phyloP scores from a whole-genome alignment of 345 rosid species.

The Euphorbia tirucalli region DNA sequence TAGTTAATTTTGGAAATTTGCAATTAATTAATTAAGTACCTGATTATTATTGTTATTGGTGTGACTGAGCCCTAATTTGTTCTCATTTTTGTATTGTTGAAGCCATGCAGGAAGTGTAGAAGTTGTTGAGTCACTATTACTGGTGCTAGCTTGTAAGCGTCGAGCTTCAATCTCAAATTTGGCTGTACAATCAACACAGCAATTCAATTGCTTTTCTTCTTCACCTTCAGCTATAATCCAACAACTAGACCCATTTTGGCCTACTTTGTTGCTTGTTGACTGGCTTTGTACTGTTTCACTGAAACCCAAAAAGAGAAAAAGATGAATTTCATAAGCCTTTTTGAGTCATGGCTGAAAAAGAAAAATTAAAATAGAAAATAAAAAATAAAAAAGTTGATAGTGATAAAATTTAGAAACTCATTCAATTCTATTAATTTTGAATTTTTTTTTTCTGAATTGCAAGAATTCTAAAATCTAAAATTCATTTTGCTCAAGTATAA shows the following conservation, averaged over 20 bases:
- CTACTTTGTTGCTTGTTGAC: conserved; percentile 43
- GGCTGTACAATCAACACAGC: conserved; percentile 27
- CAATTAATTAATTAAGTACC: too few relatives aligned
- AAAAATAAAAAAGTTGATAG: too few relatives aligned
- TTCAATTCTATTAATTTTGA: too few relatives aligned
- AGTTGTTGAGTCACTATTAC: conserved; percentile 34
- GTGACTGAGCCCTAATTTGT: conserved; percentile 26
- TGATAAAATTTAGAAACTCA: too few relatives aligned
- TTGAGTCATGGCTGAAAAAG: too few relatives aligned
- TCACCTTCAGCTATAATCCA: conserved; percentile 36
- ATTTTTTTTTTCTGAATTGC: too few relatives aligned
- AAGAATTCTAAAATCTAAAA: too few relatives aligned
- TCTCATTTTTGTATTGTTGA: conserved; percentile 29
- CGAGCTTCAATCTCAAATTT: conserved; percentile 24
- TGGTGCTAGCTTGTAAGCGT: conserved; percentile 24
- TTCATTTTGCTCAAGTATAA: too few relatives aligned
- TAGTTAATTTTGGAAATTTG: too few relatives aligned
- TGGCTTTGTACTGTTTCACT: conserved; percentile 38
- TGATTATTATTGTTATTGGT: conserved; percentile 38
- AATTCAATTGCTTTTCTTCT: conserved; percentile 37
- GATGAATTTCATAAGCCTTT: too few relatives aligned
- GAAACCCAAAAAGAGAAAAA: not conserved
- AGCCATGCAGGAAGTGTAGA: conserved; percentile 35
- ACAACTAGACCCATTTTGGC: conserved; percentile 30
- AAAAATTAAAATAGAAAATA: too few relatives aligned